These are phyloP conservation scores for Pseudogymnoascus sp. DNA, from an alignment of 2,329 filamentous ascomycete species.

Conservation along the genomic window DNA sequence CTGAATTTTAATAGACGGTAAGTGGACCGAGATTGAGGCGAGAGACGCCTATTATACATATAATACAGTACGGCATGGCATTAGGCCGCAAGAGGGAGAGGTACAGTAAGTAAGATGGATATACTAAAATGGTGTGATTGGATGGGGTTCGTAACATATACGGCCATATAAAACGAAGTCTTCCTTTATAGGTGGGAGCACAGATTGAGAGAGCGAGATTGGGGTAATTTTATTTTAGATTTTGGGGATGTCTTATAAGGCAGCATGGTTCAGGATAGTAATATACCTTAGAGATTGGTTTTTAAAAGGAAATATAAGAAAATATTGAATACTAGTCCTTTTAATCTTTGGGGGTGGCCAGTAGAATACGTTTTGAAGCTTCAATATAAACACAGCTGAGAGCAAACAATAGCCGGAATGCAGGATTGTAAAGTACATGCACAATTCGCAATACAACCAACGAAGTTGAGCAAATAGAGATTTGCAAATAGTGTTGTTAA, in stretches of 20 bases:
- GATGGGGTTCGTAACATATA: background rate
- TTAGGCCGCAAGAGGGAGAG: background rate
- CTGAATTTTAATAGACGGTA: constrained; percentile 39
- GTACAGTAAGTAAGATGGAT: background rate
- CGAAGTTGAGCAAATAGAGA: background rate
- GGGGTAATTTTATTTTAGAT: constrained; percentile 1
- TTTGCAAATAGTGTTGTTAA: background rate
- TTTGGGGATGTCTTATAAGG: background rate
- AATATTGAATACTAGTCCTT: background rate
- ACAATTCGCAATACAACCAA: too few relatives aligned
- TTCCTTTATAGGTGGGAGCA: background rate
- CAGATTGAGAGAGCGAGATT: background rate
- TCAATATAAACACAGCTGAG: background rate
- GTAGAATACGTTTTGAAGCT: background rate
- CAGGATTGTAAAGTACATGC: too few relatives aligned
- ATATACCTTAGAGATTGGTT: background rate
- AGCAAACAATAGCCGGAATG: too few relatives aligned
- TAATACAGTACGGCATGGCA: background rate
- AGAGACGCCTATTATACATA: constrained; percentile 1
- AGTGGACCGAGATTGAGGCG: constrained; percentile 9
- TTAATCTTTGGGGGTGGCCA: background rate
- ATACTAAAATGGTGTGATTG: background rate
- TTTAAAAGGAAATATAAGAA: constrained; percentile 1
- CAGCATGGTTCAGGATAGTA: background rate
- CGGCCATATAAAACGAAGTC: background rate